phyloP scores from a whole-genome alignment of 1,284 basidiomycete genomes.

The Hortiboletus rubellus region DNA sequence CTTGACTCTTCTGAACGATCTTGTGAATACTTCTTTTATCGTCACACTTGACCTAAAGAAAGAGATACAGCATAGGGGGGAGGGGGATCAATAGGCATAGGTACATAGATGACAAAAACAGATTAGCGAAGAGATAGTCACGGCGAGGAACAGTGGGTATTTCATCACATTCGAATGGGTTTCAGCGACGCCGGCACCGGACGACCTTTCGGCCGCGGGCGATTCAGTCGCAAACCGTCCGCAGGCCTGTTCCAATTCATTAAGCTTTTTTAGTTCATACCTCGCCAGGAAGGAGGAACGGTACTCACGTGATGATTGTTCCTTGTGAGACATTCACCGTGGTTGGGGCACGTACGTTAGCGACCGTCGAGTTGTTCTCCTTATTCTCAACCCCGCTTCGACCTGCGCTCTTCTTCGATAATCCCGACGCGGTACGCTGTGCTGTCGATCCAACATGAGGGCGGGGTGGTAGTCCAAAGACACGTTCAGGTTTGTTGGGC shows the following conservation, averaged over 20 bases:
- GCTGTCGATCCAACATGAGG: constrained; percentile 55
- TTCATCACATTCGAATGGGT: constrained; percentile 16
- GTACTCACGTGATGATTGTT: constrained; percentile 55
- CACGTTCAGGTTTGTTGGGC: constrained; percentile 36
- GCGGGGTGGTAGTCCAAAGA: constrained; percentile 45
- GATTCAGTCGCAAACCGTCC: constrained; percentile 62
- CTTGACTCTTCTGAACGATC: not conserved
- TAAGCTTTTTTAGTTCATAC: not conserved
- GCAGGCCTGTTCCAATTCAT: constrained; percentile 45
- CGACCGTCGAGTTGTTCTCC: constrained; percentile 43
- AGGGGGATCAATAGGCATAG: constrained; percentile 15
- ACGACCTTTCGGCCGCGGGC: constrained; percentile 47
- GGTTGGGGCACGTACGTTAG: constrained; percentile 5
- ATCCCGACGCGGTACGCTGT: constrained; percentile 57
- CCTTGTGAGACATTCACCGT: constrained; percentile 37
- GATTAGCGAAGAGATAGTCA: not conserved
- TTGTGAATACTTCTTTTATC: not conserved
- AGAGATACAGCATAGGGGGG: constrained; percentile 15
- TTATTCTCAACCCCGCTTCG: constrained; percentile 49
- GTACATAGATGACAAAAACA: constrained; percentile 22
- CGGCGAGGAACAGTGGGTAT: not conserved
- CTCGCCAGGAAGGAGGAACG: no score
- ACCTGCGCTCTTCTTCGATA: constrained; percentile 56
- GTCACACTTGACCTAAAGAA: constrained; percentile 6
- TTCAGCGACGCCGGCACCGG: constrained; percentile 22